A percentile compares a stretch with the other conserved stretches of the same genome.
phyloP scores from a whole-genome alignment of 306 rosid genomes.

The Mimosa bimucronata region DNA sequence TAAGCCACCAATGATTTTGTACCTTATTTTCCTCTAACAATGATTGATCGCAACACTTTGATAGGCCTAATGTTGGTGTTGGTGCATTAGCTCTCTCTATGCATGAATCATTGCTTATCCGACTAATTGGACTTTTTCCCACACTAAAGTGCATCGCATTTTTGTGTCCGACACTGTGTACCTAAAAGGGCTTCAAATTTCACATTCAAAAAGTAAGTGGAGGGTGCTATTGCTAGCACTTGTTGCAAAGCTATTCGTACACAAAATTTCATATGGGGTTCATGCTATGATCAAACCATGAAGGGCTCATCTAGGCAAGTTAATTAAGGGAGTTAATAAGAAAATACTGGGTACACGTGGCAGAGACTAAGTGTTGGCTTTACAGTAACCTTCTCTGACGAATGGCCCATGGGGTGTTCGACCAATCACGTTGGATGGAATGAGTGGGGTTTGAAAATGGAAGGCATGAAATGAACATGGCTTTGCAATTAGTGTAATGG shows the following conservation, averaged over 20 bases:
- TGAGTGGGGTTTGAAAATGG: conserved; percentile 40
- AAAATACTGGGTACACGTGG: neutral
- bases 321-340: neutral
- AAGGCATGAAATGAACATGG: conserved; percentile 36
- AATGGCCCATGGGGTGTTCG: conserved; percentile 40
- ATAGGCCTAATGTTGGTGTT: conserved; percentile 17
- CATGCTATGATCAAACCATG: conserved; percentile 18
- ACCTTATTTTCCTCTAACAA: conserved; percentile 28
- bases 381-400: conserved; percentile 37
- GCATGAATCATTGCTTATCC: conserved; percentile 16
- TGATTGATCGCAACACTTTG: conserved; percentile 35
- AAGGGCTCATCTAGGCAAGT: neutral
- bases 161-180: conserved; percentile 24
- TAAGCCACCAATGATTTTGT: conserved; percentile 35
- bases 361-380: neutral
- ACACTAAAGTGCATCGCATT: conserved; percentile 34
- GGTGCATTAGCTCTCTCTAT: conserved; percentile 20
- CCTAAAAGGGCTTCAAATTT: conserved; percentile 13
- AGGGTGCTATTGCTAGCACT: conserved; percentile 23
- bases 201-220: neutral
- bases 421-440: conserved; percentile 53
- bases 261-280: conserved; percentile 18
- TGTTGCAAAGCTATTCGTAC: conserved; percentile 3
- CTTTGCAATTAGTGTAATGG: conserved; percentile 49
- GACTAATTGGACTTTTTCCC: conserved; percentile 38